Evolutionary conservation across 2,329 filamentous ascomycete genomes (phyloP).

Genomic region (Cadophora malorum): DNA sequence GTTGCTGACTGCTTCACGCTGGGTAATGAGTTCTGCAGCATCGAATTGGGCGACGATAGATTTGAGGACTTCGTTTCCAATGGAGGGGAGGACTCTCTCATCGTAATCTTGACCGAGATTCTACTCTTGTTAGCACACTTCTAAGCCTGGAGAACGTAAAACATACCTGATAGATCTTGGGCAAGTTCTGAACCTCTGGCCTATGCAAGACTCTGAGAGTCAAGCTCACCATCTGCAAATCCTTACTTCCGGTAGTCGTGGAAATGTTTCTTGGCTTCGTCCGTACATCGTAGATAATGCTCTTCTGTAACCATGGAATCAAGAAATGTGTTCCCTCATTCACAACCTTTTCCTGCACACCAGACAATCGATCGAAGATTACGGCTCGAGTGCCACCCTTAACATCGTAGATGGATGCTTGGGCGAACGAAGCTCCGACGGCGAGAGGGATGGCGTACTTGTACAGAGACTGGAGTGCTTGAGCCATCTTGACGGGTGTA

Average conservation of each 20-base stretch:
- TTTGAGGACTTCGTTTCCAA: constrained; percentile 99
- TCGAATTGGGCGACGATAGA: constrained; percentile 99
- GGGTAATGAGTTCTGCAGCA: constrained; percentile 97
- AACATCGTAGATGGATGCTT: constrained; percentile 94
- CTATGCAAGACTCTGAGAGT: constrained; percentile 94
- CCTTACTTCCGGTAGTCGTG: constrained; percentile 97
- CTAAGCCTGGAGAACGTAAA: constrained; percentile 6
- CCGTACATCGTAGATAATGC: constrained; percentile 94
- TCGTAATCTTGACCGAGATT: constrained; percentile 98
- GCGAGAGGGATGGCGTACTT: constrained; percentile 76
- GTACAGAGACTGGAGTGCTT: constrained; percentile 67
- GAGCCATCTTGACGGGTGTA: constrained; percentile 49
- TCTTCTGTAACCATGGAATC: constrained; percentile 92
- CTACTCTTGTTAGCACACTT: constrained; percentile 53
- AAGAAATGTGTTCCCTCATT: constrained; percentile 98
- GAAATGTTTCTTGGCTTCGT: constrained; percentile 98
- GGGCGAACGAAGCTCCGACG: constrained; percentile 69
- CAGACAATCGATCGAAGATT: constrained; percentile 93
- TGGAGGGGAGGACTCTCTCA: constrained; percentile 96
- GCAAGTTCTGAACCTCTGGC: constrained; percentile 89
- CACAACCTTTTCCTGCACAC: constrained; percentile 90
- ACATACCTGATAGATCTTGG: constrained; percentile 96
- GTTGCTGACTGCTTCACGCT: constrained; percentile 95
- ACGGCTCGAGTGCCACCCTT: constrained; percentile 93
- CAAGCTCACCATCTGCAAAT: constrained; percentile 99